Evolutionary conservation across 2,329 filamentous ascomycete genomes (phyloP).

Genomic region (Coniochaeta sp.): DNA sequence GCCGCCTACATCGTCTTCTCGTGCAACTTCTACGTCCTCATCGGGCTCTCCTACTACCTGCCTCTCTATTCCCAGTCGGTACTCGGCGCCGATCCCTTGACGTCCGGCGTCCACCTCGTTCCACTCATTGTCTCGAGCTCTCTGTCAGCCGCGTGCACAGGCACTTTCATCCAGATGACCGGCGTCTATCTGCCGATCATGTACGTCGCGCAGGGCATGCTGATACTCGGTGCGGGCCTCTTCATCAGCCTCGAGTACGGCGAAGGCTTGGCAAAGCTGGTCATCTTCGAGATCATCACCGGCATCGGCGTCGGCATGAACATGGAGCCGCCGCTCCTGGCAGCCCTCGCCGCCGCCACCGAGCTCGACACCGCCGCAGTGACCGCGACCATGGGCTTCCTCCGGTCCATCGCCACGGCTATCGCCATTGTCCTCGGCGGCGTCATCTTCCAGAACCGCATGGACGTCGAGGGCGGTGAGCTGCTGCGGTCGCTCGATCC

Average conservation of each 20-base stretch:
- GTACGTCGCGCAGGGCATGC: slow-evolving; percentile 47
- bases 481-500: slow-evolving; percentile 44
- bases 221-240: slow-evolving; percentile 58
- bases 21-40: slow-evolving; percentile 70
- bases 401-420: slow-evolving; percentile 61
- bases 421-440: slow-evolving; percentile 66
- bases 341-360: slow-evolving; percentile 56
- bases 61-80: slow-evolving; percentile 81
- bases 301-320: slow-evolving; percentile 61
- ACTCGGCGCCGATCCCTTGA: slow-evolving; percentile 58
- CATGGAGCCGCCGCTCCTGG: slow-evolving; percentile 63
- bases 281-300: slow-evolving; percentile 55
- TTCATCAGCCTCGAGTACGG: slow-evolving; percentile 51
- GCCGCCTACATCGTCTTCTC: slow-evolving; percentile 61
- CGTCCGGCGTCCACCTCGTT: slow-evolving; percentile 68
- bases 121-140: slow-evolving; percentile 64
- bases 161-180: slow-evolving; percentile 53
- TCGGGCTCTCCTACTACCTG: slow-evolving; percentile 71
- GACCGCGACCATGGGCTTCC: slow-evolving; percentile 60
- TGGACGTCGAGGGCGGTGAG: slow-evolving; percentile 46
- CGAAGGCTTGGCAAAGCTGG: slow-evolving; percentile 46
- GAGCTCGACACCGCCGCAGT: slow-evolving; percentile 60
- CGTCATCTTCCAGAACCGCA: slow-evolving; percentile 73
- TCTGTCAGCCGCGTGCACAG: slow-evolving; percentile 49
- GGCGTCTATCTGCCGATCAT: slow-evolving; percentile 60